Evolutionary conservation across 2,329 filamentous ascomycete genomes (phyloP), one percentile per base, ranked within the genome.

Genomic region (Didymella lethalis): DNA sequence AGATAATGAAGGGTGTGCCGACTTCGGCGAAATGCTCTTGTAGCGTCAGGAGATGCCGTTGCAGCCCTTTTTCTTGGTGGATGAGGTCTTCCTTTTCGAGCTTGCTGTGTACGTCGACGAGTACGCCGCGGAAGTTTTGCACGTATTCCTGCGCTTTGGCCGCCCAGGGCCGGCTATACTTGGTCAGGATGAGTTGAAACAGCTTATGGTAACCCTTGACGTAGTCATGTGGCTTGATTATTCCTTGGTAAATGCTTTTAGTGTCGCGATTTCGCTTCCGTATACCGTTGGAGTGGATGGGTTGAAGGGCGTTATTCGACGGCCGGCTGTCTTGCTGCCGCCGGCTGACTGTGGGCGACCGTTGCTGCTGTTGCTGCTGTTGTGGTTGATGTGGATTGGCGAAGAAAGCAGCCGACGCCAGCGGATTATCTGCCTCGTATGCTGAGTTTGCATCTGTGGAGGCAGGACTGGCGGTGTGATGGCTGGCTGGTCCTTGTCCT

Each of bases 51-150:
- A 98, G 83, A 0, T 92, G 96, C 36, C 95, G 87, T 77, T 99
- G 95, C 73, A 98, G 92, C 71, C 91, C 96, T 79, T 96, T 96
- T 77, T 99, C 95, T 90, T 97, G 97, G 76, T 98, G 97, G 23
- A 99, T 88, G 28, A 98, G 82, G 76, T 99, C 95, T 70, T 95
- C 90, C 18, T 89, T 84, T 64, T 92, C 93, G 61, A 98, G 82
- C n/a, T 92, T 93, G 70, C 91, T 91, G 20, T 92, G 96, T 62
- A 92, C 96, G 11, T 93, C 89, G 63, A 98, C 94, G 74, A 99
- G 95, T 0, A 93, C 95, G 1, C 95, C 94, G 7, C 95, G 89
- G 67, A 97, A 96, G 44, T 90, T 92, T 7, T 92, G 90, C 51
- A 99, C 84, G 0, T 93, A 90, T 78, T 93, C 92, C 59, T 92